A percentile compares a stretch with the other conserved stretches of the same genome.
Evolutionary conservation across 495 filamentous ascomycete genomes (phyloP).

Genomic region (Xylaria longipes): DNA sequence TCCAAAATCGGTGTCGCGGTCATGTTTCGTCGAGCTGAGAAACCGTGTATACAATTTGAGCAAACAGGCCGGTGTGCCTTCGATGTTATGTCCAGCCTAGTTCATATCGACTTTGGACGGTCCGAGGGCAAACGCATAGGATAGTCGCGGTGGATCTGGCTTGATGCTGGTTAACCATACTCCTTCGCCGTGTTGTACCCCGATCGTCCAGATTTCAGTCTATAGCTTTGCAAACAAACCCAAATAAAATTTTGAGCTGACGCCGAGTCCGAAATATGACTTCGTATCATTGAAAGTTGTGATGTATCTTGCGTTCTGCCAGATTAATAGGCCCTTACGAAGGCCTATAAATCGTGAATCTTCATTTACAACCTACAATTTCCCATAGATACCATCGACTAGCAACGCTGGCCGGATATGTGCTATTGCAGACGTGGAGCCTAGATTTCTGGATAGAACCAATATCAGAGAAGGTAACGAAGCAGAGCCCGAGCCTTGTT

Average conservation of each 20-base stretch:
- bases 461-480: neutral
- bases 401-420: neutral
- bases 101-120: constrained; percentile 25
- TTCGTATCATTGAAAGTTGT: neutral
- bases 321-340: neutral
- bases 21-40: constrained; percentile 18
- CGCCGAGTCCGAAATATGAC: neutral
- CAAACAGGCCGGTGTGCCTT: constrained; percentile 21
- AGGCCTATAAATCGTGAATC: too few species aligned
- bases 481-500: neutral
- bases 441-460: neutral
- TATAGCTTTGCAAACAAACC: constrained; percentile 24
- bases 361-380: too few species aligned
- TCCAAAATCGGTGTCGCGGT: constrained; percentile 5
- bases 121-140: constrained; percentile 26
- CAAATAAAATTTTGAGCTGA: constrained; percentile 1
- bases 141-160: constrained; percentile 28
- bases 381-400: neutral
- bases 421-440: neutral
- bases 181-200: constrained; percentile 27
- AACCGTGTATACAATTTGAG: constrained; percentile 13
- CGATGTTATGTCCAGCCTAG: neutral
- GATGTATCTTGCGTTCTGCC: neutral
- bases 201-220: constrained; percentile 25
- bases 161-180: constrained; percentile 28